These are phyloP conservation scores for Lasiosphaeris hirsuta DNA, from an alignment of 495 filamentous ascomycete species.

Conservation along the genomic window DNA sequence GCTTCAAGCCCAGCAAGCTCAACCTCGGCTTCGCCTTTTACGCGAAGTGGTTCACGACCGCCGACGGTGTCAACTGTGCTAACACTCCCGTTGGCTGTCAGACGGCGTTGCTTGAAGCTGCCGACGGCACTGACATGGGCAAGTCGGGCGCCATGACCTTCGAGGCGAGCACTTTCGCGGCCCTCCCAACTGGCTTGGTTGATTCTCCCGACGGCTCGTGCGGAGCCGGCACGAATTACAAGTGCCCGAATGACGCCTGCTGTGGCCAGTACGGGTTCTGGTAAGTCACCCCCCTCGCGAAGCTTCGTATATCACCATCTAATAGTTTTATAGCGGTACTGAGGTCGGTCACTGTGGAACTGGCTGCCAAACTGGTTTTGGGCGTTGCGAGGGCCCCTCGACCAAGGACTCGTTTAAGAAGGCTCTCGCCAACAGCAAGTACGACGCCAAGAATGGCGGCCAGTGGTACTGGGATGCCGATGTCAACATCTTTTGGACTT, in stretches of 20 bases:
- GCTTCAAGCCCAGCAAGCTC: conserved; percentile 50
- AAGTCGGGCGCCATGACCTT: conserved; percentile 57
- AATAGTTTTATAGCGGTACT: conserved; percentile 39
- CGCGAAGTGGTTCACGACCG: conserved; percentile 62
- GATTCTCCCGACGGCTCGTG: conserved; percentile 16
- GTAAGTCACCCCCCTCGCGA: conserved; percentile 18
- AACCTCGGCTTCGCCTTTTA: conserved; percentile 67
- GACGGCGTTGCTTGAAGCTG: conserved; percentile 52
- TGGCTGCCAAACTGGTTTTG: conserved; percentile 43
- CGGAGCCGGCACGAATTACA: conserved; percentile 11
- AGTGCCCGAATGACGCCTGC: conserved; percentile 9
- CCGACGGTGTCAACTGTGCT: conserved; percentile 27
- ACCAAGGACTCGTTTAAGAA: conserved; percentile 27
- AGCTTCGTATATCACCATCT: not conserved
- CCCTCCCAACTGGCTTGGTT: conserved; percentile 22
- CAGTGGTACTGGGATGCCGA: conserved; percentile 59
- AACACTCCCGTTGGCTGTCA: conserved; percentile 53
- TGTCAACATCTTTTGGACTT: conserved; percentile 60
- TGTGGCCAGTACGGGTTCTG: conserved; percentile 21
- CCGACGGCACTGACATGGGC: conserved; percentile 54
- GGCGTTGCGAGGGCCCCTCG: conserved; percentile 27
- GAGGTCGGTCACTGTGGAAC: conserved; percentile 41
- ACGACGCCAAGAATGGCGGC: conserved; percentile 52
- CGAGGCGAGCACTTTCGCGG: conserved; percentile 27
- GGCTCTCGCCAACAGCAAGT: conserved; percentile 47